Evolutionary conservation across 495 filamentous ascomycete species (phyloP).

Genomic region (Penicillium taxi): DNA sequence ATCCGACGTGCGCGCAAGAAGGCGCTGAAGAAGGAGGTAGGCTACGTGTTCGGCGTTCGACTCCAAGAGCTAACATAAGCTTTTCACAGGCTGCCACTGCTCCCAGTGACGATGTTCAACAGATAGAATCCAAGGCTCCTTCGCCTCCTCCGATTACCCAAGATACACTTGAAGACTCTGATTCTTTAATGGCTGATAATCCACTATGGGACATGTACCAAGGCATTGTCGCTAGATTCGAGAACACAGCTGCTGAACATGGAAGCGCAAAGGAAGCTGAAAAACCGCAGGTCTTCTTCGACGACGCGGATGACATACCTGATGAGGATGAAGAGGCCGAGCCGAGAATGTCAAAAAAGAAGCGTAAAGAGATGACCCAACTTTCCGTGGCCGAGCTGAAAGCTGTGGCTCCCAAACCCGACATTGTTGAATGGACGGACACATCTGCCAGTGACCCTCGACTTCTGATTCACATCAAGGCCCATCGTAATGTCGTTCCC

Average conservation of each 20-base stretch:
- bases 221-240: conserved; percentile 67
- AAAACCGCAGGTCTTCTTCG: conserved; percentile 81
- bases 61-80: conserved; percentile 10
- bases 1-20: conserved; percentile 84
- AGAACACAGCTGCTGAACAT: conserved; percentile 49
- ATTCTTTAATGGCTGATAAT: conserved; percentile 54
- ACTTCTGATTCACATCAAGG: conserved; percentile 87
- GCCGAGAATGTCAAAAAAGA: conserved; percentile 82
- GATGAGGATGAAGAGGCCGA: conserved; percentile 66
- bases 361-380: conserved; percentile 81
- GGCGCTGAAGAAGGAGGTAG: conserved; percentile 52
- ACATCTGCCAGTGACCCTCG: conserved; percentile 86
- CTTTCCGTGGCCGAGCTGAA: conserved; percentile 93
- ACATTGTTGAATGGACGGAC: conserved; percentile 96
- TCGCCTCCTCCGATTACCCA: conserved; percentile 1
- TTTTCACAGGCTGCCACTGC: conserved; percentile 4
- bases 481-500: conserved; percentile 89
- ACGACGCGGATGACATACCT: conserved; percentile 81
- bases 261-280: conserved; percentile 57
- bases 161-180: conserved; percentile 22
- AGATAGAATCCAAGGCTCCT: background rate
- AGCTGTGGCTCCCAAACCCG: conserved; percentile 80
- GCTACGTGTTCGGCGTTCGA: conserved; percentile 8
- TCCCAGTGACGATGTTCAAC: conserved; percentile 2
- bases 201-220: conserved; percentile 79